Conservation (phyloP, 768 basidiomycete species). For the Tricholoma saponaceum region DNA sequence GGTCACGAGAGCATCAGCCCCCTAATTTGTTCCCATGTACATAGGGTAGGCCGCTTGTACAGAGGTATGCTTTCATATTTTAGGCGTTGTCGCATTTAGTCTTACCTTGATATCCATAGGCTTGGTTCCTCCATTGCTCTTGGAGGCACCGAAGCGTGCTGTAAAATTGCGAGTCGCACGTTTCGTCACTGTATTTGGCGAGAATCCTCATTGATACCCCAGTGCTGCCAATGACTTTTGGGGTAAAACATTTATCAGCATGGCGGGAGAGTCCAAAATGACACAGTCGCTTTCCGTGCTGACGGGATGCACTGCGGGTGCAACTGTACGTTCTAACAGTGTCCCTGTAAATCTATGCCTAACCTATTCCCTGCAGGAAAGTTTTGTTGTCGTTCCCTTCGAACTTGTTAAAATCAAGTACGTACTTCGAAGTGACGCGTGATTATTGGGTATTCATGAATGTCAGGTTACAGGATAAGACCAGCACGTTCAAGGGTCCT, state of each 20-base stretch:
- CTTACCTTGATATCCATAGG: constrained; percentile 37
- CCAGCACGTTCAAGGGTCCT: constrained; percentile 85
- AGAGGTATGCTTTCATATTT: constrained; percentile 48
- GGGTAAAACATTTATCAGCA: constrained; percentile 71
- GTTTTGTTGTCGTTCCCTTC: constrained; percentile 93
- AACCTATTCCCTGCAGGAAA: constrained; percentile 48
- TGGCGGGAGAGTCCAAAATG: constrained; percentile 78
- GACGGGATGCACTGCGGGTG: constrained; percentile 93
- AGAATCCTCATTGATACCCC: constrained; percentile 5
- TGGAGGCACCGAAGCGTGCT: constrained; percentile 98
- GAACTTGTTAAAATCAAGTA: constrained; percentile 91
- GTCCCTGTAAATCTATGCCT: not conserved
- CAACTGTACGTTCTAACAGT: constrained; percentile 47
- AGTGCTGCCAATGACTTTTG: constrained; percentile 93
- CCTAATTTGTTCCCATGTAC: constrained; percentile 12
- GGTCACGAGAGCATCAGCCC: constrained; percentile 6
- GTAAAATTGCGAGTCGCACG: constrained; percentile 74
- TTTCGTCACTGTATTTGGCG: not conserved
- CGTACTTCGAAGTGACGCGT: constrained; percentile 4
- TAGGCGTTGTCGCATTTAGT: not conserved
- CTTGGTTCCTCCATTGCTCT: constrained; percentile 88
- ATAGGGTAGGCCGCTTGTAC: constrained; percentile 79
- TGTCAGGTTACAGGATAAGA: constrained; percentile 84
- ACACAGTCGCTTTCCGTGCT: constrained; percentile 81
- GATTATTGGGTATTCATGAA: not conserved